Evolutionary conservation across 2,329 filamentous ascomycete species (phyloP), one percentile per base, ranked within the genome.

Genomic region (Hypomyces rosellus): DNA sequence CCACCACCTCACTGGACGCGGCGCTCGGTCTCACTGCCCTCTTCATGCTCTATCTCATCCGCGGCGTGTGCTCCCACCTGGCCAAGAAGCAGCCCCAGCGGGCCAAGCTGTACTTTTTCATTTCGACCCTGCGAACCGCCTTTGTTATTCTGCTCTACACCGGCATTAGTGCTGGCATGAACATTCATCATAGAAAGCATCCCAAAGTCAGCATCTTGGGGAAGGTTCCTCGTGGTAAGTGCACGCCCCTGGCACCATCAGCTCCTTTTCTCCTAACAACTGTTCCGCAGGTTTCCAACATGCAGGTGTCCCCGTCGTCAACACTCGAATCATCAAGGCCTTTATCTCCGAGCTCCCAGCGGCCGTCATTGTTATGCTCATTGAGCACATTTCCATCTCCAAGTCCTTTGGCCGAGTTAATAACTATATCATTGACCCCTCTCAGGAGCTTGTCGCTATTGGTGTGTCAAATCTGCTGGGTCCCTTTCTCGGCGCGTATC

Each of bases 71-170:
- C 71, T 80, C 75, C 45, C 76, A 68, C 54, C 73, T 82, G 59
- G 84, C 84, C n/a, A 82, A 77, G 68, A 83, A 77, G 63, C 76
- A 85, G 57, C 86, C 88, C 3, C 69, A 75, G 2, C 76, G 76
- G 46, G 77, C 81, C 51, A 89, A 88, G 75, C 60, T 80, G 1
- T 90, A 81, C 75, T 92, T 92, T 70, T 91, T 92, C 72, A 66
- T 84, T 46, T 86, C 82, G 15, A 92, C 89, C 0, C 75, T 93
- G 37, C 82, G 88, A 36, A 89, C 87, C 4, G 86, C 82, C 1
- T 90, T 93, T 62, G 84, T 91, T 57, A 89, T 93, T 54, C 69
- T 92, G 41, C 75, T 93, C 2, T 92, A 91, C 69, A 88, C 86
- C 7, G 72, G 87, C 59, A 86, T 92, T 64, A 88, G 86, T 67